Evolutionary conservation across 805 yeast species (phyloP), one percentile per base, ranked within the genome.

Genomic region (Lachancea thermotolerans): DNA sequence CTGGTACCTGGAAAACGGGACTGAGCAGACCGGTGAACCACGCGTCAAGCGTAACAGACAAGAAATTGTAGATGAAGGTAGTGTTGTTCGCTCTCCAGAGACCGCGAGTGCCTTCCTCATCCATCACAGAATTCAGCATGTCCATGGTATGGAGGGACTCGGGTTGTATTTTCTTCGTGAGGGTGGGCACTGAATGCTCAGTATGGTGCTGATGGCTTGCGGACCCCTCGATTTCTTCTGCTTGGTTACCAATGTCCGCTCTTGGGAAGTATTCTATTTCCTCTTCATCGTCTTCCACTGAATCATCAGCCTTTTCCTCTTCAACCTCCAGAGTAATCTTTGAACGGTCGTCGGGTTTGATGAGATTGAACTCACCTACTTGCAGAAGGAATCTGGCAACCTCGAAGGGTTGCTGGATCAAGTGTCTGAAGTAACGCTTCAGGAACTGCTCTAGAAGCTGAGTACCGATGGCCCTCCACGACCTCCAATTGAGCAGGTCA

Each of bases 21-120:
- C 96, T 81, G 7, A 89, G 60, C 50, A 90, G 78, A 3, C 96
- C 96, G 0, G 95, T 84, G 39, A 89, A 72, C 97, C 98, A 90
- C 1, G 96, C 87, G 58, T 86, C 91, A 38, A 89, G 67, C 0
- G 95, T 84, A 40, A 80, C 78, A 2, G 82, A 77, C 15, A 88
- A 69, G 0, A 95, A 84, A 44, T 77, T 82, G 59, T 84, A 75
- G 15, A 93, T 71, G 56, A 89, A 91, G 0, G 95, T 74, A 2
- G 95, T 83, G 59, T 85, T 83, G 35, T 81, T 74, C 10, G 89
- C 87, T 56, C 86, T 73, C 71, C 86, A 80, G 9, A 82, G 63
- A 3, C 89, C 88, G 54, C 78, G 69, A 15, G 80, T 81, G 21
- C 84, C 95, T 58, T 74, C 95, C 65, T 73, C 80, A 18, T 88